Conservation (phyloP, 345 rosid species). For the Laguncularia racemosa region DNA sequence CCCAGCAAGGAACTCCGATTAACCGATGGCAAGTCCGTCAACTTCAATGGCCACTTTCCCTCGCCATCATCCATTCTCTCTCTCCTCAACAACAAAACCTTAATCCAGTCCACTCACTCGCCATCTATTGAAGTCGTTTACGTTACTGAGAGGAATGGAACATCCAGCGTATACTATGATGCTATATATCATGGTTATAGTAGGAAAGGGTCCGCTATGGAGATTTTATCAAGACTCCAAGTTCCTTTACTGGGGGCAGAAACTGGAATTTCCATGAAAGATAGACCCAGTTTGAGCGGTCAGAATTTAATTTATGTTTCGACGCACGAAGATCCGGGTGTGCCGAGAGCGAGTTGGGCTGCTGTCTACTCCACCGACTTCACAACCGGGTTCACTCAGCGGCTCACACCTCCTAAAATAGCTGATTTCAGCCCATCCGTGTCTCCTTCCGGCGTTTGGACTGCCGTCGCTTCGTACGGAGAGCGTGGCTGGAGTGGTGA, state of each 20-base stretch:
- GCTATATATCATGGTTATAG: conserved; percentile 15
- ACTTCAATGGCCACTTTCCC: conserved; percentile 84
- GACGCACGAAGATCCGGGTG: conserved; percentile 60
- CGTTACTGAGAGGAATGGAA: conserved; percentile 69
- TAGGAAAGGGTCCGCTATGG: conserved; percentile 33
- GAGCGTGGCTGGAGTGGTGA: conserved; percentile 67
- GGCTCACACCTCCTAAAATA: conserved; percentile 56
- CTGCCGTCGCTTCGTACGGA: conserved; percentile 78
- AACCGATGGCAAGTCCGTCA: conserved; percentile 70
- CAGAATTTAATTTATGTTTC: conserved; percentile 62
- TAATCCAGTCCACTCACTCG: conserved; percentile 12
- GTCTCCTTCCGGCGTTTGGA: conserved; percentile 67
- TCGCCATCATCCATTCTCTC: conserved; percentile 36
- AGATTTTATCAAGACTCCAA: conserved; percentile 35
- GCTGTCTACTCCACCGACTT: conserved; percentile 72
- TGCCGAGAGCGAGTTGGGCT: conserved; percentile 70
- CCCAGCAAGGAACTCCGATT: conserved; percentile 34
- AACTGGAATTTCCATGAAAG: conserved; percentile 54
- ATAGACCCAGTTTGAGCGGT: conserved; percentile 53
- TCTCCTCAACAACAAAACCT: conserved; percentile 21
- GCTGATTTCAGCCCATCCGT: conserved; percentile 84
- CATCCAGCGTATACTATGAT: conserved; percentile 56
- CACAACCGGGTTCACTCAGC: conserved; percentile 44
- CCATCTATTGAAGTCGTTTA: conserved; percentile 48
- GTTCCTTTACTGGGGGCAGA: conserved; percentile 34